phyloP scores from a whole-genome alignment of 202 grass and related monocot genomes.

The Elaeis oleifera region DNA sequence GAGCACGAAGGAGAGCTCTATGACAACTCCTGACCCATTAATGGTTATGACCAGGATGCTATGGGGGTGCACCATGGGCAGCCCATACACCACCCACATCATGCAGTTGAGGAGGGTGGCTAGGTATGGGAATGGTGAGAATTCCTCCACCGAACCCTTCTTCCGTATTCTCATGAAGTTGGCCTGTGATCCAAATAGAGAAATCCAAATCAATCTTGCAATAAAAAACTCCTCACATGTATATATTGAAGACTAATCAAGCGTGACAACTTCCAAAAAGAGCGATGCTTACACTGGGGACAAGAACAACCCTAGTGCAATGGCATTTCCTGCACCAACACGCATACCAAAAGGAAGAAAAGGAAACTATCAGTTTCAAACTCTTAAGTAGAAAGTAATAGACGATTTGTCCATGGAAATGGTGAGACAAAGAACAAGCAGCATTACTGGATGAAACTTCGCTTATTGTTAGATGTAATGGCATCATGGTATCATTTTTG shows the following conservation, averaged over 20 bases:
- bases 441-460: too few relatives aligned
- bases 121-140: constrained; percentile 69
- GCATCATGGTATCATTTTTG: too few relatives aligned
- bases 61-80: constrained; percentile 66
- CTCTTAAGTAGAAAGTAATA: background rate
- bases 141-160: constrained; percentile 70
- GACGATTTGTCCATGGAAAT: background rate
- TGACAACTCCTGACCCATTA: constrained; percentile 68
- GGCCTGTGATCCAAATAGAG: constrained; percentile 29
- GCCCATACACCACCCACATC: constrained; percentile 91
- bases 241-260: background rate
- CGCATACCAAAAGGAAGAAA: too few relatives aligned
- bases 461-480: too few relatives aligned
- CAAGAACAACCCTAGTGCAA: constrained; percentile 73
- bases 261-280: too few relatives aligned
- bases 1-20: constrained; percentile 65
- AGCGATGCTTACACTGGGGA: constrained; percentile 62
- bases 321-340: constrained; percentile 61
- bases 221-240: too few relatives aligned
- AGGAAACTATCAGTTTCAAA: background rate
- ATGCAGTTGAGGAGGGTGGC: constrained; percentile 91
- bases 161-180: constrained; percentile 72
- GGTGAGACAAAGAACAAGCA: too few relatives aligned
- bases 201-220: too few relatives aligned
- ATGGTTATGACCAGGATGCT: constrained; percentile 86